Evolutionary conservation across 345 rosid genomes (phyloP).

Genomic region (Boechera divaricarpa): DNA sequence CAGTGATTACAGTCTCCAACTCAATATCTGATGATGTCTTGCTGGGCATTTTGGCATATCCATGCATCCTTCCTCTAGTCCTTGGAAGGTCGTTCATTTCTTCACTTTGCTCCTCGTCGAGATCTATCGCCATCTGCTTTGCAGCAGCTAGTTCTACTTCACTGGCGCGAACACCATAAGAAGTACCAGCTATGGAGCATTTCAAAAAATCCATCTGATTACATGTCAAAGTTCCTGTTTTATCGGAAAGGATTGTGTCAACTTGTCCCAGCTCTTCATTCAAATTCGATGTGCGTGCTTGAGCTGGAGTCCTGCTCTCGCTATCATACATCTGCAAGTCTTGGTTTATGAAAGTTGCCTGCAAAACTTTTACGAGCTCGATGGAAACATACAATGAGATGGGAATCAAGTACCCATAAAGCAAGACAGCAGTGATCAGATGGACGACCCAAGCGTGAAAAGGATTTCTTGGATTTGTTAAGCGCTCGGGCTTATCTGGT

Average conservation of each 20-base stretch:
- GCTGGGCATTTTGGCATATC: conserved; percentile 40
- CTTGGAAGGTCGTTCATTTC: conserved; percentile 24
- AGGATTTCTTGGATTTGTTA: conserved; percentile 55
- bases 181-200: conserved; percentile 76
- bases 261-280: conserved; percentile 87
- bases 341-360: conserved; percentile 69
- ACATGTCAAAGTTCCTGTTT: conserved; percentile 89
- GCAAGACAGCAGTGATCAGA: conserved; percentile 59
- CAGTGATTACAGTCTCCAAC: conserved; percentile 73
- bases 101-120: conserved; percentile 44
- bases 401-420: conserved; percentile 79
- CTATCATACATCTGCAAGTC: conserved; percentile 70
- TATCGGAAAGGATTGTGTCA: conserved; percentile 74
- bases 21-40: conserved; percentile 64
- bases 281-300: conserved; percentile 75
- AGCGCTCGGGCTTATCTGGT: conserved; percentile 43
- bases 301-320: conserved; percentile 58
- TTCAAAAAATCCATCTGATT: conserved; percentile 80
- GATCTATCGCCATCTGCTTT: conserved; percentile 54
- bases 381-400: conserved; percentile 80
- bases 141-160: conserved; percentile 73
- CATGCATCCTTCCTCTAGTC: conserved; percentile 29
- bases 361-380: conserved; percentile 73
- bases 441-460: conserved; percentile 54
- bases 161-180: conserved; percentile 62